phyloP scores from a whole-genome alignment of 1,284 basidiomycete species.

The Cryptococcus sp. region DNA sequence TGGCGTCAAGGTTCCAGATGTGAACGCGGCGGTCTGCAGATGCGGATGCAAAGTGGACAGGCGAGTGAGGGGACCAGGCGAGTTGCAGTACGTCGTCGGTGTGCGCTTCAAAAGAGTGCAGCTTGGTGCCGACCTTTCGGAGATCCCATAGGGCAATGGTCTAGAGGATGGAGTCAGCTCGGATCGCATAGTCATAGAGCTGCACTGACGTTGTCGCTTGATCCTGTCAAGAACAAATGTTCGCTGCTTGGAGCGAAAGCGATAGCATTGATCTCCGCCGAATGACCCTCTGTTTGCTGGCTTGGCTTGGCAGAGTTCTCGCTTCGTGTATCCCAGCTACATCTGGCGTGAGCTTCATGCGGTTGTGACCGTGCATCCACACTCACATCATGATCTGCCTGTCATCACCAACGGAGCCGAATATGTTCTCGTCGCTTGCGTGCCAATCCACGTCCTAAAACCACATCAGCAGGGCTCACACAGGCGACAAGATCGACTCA shows the following conservation, averaged over 20 bases:
- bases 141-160: conserved; percentile 88
- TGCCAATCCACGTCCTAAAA: conserved; percentile 95
- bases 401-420: conserved; percentile 97
- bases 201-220: conserved; percentile 77
- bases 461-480: conserved; percentile 14
- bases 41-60: conserved; percentile 87
- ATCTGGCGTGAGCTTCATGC: conserved; percentile 4
- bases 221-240: conserved; percentile 87
- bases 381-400: conserved; percentile 86
- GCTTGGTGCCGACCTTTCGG: conserved; percentile 72
- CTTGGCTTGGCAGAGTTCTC: conserved; percentile 64
- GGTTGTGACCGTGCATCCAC: not conserved
- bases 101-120: conserved; percentile 92
- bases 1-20: conserved; percentile 91
- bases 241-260: conserved; percentile 84
- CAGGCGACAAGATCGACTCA: conserved; percentile 54
- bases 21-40: conserved; percentile 91
- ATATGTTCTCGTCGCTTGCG: conserved; percentile 75
- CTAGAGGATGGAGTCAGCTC: conserved; percentile 54
- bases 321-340: conserved; percentile 89
- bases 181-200: not conserved
- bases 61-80: conserved; percentile 91
- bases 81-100: conserved; percentile 93
- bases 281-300: conserved; percentile 79
- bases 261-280: conserved; percentile 86